These are phyloP conservation scores for Dillenia suffruticosa DNA, from an alignment of 164 flowering plant genomes.

Conservation along the genomic window DNA sequence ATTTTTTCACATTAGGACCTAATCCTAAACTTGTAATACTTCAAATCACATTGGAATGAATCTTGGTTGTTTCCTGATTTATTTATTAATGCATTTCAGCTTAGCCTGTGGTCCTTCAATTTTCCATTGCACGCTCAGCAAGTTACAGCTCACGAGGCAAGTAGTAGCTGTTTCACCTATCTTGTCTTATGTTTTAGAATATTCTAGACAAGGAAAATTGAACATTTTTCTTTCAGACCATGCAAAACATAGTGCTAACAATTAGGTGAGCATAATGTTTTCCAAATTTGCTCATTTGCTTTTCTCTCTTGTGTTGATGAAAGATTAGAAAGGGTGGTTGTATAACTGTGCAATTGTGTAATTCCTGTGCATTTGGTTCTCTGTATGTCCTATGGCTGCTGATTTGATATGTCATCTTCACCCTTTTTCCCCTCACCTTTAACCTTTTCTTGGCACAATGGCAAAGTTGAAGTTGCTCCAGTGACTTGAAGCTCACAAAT, in stretches of 20 bases:
- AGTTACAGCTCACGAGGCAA: conserved; percentile 51
- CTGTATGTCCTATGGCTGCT: too few relatives aligned
- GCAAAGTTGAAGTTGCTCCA: too few relatives aligned
- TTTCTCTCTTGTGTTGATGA: neutral
- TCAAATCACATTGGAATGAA: neutral
- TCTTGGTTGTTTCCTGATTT: neutral
- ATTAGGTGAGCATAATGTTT: too few relatives aligned
- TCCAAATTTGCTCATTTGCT: neutral
- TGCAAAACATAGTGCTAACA: too few relatives aligned
- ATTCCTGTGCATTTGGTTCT: too few relatives aligned
- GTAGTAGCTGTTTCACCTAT: conserved; percentile 6
- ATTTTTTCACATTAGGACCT: neutral
- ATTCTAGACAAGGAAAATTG: too few relatives aligned
- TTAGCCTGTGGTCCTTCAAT: conserved; percentile 71
- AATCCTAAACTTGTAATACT: neutral
- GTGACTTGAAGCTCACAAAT: too few relatives aligned
- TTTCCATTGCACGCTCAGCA: conserved; percentile 50
- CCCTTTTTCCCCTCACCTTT: too few relatives aligned
- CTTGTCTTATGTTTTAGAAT: neutral
- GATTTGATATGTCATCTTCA: too few relatives aligned
- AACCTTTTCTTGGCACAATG: too few relatives aligned
- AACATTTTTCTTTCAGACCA: too few relatives aligned
- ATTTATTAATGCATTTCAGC: conserved; percentile 37
- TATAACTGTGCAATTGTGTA: too few relatives aligned
- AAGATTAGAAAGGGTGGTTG: neutral